Conservation (phyloP, 768 basidiomycete genomes). For the Megacollybia marginata region DNA sequence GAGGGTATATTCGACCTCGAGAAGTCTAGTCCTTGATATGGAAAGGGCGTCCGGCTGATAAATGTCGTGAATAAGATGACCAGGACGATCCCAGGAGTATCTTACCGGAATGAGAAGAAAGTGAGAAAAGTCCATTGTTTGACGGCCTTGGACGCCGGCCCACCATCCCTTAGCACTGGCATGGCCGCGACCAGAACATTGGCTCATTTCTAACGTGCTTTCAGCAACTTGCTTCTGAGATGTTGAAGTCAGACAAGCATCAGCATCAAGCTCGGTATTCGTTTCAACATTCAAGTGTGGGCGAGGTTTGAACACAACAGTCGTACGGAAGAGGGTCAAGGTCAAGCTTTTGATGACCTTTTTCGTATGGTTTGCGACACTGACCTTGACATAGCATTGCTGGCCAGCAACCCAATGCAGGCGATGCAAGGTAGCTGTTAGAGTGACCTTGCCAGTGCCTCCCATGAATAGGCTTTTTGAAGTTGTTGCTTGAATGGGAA, state of each 20-base stretch:
- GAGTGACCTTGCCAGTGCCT: slow-evolving; percentile 53
- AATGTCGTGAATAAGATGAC: slow-evolving; percentile 2
- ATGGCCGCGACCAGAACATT: slow-evolving; percentile 54
- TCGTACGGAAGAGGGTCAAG: slow-evolving; percentile 58
- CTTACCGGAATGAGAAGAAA: slow-evolving; percentile 71
- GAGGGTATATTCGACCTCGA: slow-evolving; percentile 74
- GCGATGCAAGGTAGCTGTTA: slow-evolving; percentile 65
- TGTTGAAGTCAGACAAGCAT: slow-evolving; percentile 58
- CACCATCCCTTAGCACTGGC: slow-evolving; percentile 88
- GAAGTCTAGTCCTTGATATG: slow-evolving; percentile 54
- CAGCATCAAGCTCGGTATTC: slow-evolving; percentile 31
- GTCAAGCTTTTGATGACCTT: slow-evolving; percentile 60
- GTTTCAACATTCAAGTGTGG: slow-evolving; percentile 26
- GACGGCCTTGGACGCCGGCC: slow-evolving; percentile 66
- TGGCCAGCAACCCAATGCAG: slow-evolving; percentile 80
- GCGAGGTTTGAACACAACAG: slow-evolving; percentile 56
- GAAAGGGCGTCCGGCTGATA: slow-evolving; percentile 62
- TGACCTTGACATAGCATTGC: slow-evolving; percentile 58
- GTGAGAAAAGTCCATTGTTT: slow-evolving; percentile 57
- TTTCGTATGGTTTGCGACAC: slow-evolving; percentile 59
- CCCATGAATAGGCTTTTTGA: slow-evolving; percentile 54
- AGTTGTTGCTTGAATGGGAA: slow-evolving; percentile 50
- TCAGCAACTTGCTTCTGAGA: slow-evolving; percentile 59
- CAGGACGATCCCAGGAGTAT: slow-evolving; percentile 3
- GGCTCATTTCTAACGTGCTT: slow-evolving; percentile 57